A percentile compares a stretch with the other conserved stretches of the same genome.
Conservation (phyloP, 2,329 filamentous ascomycete species). For the Trichoderma gracile region DNA sequence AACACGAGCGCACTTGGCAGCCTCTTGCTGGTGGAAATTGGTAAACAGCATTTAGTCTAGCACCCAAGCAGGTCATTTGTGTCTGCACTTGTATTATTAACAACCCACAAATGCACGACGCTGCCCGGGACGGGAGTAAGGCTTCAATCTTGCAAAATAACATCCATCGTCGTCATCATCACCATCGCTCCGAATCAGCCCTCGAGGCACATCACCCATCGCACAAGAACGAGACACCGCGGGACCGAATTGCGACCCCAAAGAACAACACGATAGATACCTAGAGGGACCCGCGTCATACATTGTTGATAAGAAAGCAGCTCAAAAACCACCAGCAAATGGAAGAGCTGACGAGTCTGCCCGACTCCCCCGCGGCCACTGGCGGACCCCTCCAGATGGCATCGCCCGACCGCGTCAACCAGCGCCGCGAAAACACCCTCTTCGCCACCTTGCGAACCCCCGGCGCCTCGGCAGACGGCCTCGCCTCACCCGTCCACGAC, state of each 20-base stretch:
- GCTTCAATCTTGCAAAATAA: background rate
- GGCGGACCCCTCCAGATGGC: conserved; percentile 60
- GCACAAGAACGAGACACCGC: background rate
- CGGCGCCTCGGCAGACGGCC: background rate
- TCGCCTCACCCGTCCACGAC: conserved; percentile 57
- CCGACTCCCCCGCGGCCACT: conserved; percentile 52
- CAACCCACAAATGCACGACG: conserved; percentile 21
- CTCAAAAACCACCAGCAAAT: conserved; percentile 34
- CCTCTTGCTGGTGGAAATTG: conserved; percentile 29
- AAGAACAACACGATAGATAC: background rate
- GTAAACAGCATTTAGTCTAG: conserved; percentile 33
- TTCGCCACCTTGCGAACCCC: conserved; percentile 42
- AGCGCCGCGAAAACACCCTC: conserved; percentile 43
- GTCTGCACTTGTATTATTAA: background rate
- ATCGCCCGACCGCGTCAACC: conserved; percentile 66
- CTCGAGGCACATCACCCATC: background rate
- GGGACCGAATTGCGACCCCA: background rate
- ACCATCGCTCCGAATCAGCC: background rate
- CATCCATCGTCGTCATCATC: background rate
- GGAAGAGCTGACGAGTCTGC: conserved; percentile 50
- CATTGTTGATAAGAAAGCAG: background rate
- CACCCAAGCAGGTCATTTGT: background rate
- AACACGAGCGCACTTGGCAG: conserved; percentile 27
- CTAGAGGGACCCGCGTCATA: background rate
- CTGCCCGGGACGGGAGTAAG: conserved; percentile 10